Base-by-base conservation (phyloP, 1,284 basidiomycete species). In the Cutaneotrichosporon sp. region DNA sequence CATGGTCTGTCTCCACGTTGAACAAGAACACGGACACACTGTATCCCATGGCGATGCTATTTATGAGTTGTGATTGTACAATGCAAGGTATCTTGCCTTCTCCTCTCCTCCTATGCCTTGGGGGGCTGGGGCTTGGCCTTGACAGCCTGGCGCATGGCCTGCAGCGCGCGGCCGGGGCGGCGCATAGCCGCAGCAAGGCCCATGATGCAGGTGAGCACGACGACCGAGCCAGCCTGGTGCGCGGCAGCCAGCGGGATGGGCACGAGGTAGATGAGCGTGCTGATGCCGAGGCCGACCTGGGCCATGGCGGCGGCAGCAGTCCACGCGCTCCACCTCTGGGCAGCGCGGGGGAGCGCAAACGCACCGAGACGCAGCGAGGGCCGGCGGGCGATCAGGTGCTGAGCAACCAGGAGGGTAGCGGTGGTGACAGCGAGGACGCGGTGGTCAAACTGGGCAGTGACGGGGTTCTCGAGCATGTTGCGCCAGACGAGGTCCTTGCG, bases 361-460 rank as follows among this genome's bases (percentile, higher is more conserved):
- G 55, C 34, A 42, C 65, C 62, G 33, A 59, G 56, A 9, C 86
- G 85, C 61, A 90, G 70, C 45, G 83, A 79, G 1, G 86, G 83
- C 14, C 74, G 82, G 79, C 79, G 67, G 80, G 84, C 62, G 83
- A 87, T 49, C 81, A 83, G 80, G 69, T 85, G 94, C 31, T 95
- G 82, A 1, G 85, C 74, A 1, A 87, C 81, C 16, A 89, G 89
- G 42, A 86, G 83, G 24, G 86, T 58, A 77, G 95, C 94, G 0
- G 93, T 95, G 0, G 91, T 87, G 50, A 87, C 87, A 16, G 92
- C 91, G 52, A 99, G 84, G 50, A 94, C 83, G 42, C 97, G 88
- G 79, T 99, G 97, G 75, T 99, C 87, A 72, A 98, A 95, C 78
- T 99, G 97, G 10, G 95, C 95, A 0, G 97, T 97, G 10, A 91